phyloP scores from a whole-genome alignment of 495 filamentous ascomycete species.

The Thozetella sp. region DNA sequence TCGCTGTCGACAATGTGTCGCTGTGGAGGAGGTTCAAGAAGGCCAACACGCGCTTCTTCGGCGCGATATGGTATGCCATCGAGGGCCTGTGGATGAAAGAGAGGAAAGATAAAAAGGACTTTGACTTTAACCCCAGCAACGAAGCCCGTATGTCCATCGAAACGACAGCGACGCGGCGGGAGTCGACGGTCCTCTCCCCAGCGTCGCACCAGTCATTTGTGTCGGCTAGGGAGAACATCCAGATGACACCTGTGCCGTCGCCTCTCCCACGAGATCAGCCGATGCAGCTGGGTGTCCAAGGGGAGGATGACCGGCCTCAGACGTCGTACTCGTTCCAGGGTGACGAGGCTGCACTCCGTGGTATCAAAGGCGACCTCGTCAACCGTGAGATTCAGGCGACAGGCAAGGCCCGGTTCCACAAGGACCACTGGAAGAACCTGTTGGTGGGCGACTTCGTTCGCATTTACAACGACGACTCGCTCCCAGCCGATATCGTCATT shows the following conservation, averaged over 20 bases:
- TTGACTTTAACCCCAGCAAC: conserved; percentile 33
- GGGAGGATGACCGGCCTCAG: conserved; percentile 31
- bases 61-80: conserved; percentile 52
- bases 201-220: conserved; percentile 61
- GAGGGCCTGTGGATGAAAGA: conserved; percentile 40
- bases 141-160: conserved; percentile 68
- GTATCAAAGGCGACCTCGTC: conserved; percentile 46
- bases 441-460: conserved; percentile 97
- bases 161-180: conserved; percentile 56
- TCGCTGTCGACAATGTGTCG: conserved; percentile 81
- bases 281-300: conserved; percentile 19
- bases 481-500: conserved; percentile 93
- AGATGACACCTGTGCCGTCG: conserved; percentile 95
- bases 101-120: conserved; percentile 33
- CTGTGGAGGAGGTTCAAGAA: conserved; percentile 93
- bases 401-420: conserved; percentile 75
- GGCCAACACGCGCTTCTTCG: conserved; percentile 68
- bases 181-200: conserved; percentile 54
- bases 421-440: conserved; percentile 93
- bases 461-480: conserved; percentile 93
- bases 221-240: conserved; percentile 65
- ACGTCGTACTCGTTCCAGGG: conserved; percentile 51
- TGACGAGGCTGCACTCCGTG: conserved; percentile 58
- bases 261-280: conserved; percentile 55
- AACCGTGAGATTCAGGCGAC: conserved; percentile 40